phyloP scores from a whole-genome alignment of 208 protist genomes.

The Acanthamoeba triangularis region DNA sequence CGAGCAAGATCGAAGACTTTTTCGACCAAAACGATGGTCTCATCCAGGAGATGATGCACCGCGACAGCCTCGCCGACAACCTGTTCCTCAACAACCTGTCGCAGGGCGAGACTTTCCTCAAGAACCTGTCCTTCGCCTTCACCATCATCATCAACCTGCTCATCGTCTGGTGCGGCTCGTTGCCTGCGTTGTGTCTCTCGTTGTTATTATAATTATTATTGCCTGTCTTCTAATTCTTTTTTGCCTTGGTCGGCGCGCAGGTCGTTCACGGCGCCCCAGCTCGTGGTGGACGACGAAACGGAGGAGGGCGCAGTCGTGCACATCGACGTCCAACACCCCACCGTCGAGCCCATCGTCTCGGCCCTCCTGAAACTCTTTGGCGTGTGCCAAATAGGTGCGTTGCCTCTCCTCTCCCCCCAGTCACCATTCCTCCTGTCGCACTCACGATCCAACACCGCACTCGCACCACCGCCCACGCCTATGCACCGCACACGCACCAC shows the following conservation, averaged over 20 bases:
- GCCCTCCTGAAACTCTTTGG: not conserved
- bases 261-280: not conserved
- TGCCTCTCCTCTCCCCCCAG: not conserved
- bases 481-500: not conserved
- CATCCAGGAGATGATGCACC: constrained; percentile 64
- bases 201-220: not conserved
- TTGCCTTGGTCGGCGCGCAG: not conserved
- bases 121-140: constrained; percentile 51
- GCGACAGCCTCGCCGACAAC: constrained; percentile 37
- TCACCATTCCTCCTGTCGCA: not conserved
- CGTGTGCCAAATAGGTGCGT: not conserved
- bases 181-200: not conserved
- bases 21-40: constrained; percentile 47
- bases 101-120: constrained; percentile 20
- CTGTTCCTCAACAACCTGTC: not conserved
- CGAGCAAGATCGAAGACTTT: constrained; percentile 76
- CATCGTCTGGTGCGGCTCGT: constrained; percentile 43
- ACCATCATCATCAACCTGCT: constrained; percentile 65
- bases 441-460: too few species aligned
- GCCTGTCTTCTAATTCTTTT: too few species aligned
- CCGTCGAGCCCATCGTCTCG: not conserved
- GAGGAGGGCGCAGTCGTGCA: not conserved
- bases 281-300: not conserved
- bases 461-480: not conserved
- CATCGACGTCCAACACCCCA: not conserved